phyloP scores from a whole-genome alignment of 2,329 filamentous ascomycete species.

The Chaetomium strumarium region DNA sequence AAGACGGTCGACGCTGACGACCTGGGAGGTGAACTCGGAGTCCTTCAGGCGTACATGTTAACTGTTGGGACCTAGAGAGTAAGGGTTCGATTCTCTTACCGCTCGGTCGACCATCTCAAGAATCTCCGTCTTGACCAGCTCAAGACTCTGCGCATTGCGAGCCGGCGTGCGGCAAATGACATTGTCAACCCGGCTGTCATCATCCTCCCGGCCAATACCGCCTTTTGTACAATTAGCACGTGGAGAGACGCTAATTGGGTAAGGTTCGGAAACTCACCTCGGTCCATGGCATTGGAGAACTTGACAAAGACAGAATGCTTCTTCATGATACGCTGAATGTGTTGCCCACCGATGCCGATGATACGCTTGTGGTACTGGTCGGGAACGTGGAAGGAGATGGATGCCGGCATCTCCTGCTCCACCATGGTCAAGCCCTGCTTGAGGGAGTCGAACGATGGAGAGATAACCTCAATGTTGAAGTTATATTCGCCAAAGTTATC shows the following conservation, averaged over 20 bases:
- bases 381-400: slow-evolving; percentile 97
- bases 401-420: slow-evolving; percentile 98
- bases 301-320: slow-evolving; percentile 99
- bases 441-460: slow-evolving; percentile 85
- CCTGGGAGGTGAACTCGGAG: slow-evolving; percentile 92
- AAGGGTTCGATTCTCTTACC: slow-evolving; percentile 42
- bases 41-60: slow-evolving; percentile 49
- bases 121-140: slow-evolving; percentile 97
- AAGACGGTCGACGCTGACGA: slow-evolving; percentile 86
- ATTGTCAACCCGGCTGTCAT: slow-evolving; percentile 97
- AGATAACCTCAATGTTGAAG: slow-evolving; percentile 98
- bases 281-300: slow-evolving; percentile 98
- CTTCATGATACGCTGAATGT: slow-evolving; percentile 99
- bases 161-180: slow-evolving; percentile 97
- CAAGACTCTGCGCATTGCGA: slow-evolving; percentile 91
- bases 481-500: slow-evolving; percentile 99
- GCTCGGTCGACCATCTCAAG: slow-evolving; percentile 98
- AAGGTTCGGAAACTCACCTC: slow-evolving; percentile 47
- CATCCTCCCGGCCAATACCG: slow-evolving; percentile 88
- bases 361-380: slow-evolving; percentile 99
- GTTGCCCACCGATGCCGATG: slow-evolving; percentile 95
- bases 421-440: slow-evolving; percentile 89
- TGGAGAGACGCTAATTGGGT: background rate
- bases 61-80: background rate
- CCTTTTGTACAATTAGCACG: slow-evolving; percentile 30